Conservation (phyloP, 352 stramenopile species). For the Globisporangium polare region DNA sequence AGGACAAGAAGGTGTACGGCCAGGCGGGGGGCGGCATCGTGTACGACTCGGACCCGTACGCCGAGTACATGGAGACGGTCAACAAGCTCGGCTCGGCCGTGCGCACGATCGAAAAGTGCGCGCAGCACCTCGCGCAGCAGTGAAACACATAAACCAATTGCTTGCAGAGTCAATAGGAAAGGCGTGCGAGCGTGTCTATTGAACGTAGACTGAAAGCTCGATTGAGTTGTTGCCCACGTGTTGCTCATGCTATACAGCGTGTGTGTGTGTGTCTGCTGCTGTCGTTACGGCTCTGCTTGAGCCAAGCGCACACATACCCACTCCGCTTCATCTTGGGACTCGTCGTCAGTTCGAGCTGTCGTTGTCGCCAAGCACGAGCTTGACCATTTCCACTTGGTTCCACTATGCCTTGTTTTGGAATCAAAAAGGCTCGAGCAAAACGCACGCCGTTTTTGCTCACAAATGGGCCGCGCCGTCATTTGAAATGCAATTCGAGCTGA, state of each 20-base stretch:
- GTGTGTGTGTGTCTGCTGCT: too few species aligned
- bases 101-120: slow-evolving; percentile 83
- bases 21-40: slow-evolving; percentile 87
- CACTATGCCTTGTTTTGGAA: slow-evolving; percentile 5
- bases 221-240: not conserved
- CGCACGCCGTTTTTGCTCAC: too few species aligned
- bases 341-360: too few species aligned
- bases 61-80: slow-evolving; percentile 87
- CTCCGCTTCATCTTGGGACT: too few species aligned
- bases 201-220: not conserved
- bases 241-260: too few species aligned
- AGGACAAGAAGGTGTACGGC: slow-evolving; percentile 73
- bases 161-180: not conserved
- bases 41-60: slow-evolving; percentile 83
- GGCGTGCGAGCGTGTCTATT: not conserved
- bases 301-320: too few species aligned
- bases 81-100: slow-evolving; percentile 86
- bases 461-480: too few species aligned
- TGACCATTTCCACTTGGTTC: slow-evolving; percentile 3
- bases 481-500: too few species aligned
- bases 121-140: slow-evolving; percentile 33
- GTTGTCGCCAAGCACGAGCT: not conserved
- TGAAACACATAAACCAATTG: slow-evolving; percentile 9
- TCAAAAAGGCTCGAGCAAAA: too few species aligned
- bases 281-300: too few species aligned